A percentile compares a stretch with the other conserved stretches of the same genome.
phyloP scores from a whole-genome alignment of 208 protist genomes.

The Vickermania spadyakhi region DNA sequence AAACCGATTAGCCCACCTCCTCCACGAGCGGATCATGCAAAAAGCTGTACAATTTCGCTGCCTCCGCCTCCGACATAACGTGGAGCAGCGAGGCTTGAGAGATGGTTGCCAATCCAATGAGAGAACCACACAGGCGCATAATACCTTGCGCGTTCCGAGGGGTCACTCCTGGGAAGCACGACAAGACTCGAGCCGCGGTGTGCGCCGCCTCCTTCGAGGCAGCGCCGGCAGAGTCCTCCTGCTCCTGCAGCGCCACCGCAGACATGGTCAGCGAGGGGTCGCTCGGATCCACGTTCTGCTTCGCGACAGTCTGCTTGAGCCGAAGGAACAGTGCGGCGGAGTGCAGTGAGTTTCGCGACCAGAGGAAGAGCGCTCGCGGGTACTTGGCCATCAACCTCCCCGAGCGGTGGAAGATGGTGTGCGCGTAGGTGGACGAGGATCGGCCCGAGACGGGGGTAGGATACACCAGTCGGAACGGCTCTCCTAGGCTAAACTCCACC shows the following conservation, averaged over 20 bases:
- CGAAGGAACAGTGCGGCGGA: slow-evolving; percentile 54
- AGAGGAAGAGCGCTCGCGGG: slow-evolving; percentile 55
- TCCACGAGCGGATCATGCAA: slow-evolving; percentile 41
- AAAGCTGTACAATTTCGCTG: slow-evolving; percentile 39
- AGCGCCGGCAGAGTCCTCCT: slow-evolving; percentile 18
- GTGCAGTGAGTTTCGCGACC: slow-evolving; percentile 65
- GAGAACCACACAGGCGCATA: slow-evolving; percentile 67
- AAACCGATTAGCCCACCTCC: slow-evolving; percentile 4
- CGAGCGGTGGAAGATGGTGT: slow-evolving; percentile 38
- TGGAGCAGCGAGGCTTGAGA: slow-evolving; percentile 32
- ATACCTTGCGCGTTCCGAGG: slow-evolving; percentile 34
- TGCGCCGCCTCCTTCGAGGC: slow-evolving; percentile 26
- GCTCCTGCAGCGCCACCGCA: slow-evolving; percentile 11
- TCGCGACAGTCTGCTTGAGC: slow-evolving; percentile 53
- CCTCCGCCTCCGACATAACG: slow-evolving; percentile 41
- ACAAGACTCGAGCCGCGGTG: slow-evolving; percentile 64
- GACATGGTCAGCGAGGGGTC: slow-evolving; percentile 40
- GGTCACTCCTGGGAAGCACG: slow-evolving; percentile 67
- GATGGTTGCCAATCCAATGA: slow-evolving; percentile 66
- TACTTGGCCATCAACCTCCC: slow-evolving; percentile 45
- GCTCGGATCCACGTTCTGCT: slow-evolving; percentile 44
- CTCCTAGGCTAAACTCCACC: slow-evolving; percentile 61
- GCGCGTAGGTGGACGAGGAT: slow-evolving; percentile 1
- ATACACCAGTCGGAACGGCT: slow-evolving; percentile 46
- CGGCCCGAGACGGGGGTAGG: neutral